Conservation (phyloP, 129 eudicot genomes). For the Saposhnikovia divaricata region DNA sequence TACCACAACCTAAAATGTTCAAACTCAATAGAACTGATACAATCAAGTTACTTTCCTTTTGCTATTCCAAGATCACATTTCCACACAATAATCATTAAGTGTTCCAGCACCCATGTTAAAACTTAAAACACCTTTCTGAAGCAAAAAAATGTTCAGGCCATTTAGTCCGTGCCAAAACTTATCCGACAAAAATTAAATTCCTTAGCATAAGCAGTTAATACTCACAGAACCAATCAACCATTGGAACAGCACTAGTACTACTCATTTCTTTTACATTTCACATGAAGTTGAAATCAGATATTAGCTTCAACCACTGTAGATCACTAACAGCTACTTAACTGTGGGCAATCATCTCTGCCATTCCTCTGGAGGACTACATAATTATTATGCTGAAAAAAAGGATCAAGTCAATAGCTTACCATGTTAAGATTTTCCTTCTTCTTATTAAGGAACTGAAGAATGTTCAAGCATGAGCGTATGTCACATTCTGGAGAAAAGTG, state of each 20-base stretch:
- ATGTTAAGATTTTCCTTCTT: slow-evolving; percentile 78
- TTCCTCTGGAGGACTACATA: background rate
- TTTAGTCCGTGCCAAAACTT: background rate
- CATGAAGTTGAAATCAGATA: background rate
- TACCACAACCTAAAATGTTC: background rate
- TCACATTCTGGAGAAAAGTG: slow-evolving; percentile 58
- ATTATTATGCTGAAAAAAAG: slow-evolving; percentile 5
- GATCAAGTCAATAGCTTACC: slow-evolving; percentile 44
- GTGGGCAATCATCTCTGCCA: background rate
- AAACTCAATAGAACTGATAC: background rate
- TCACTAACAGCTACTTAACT: background rate
- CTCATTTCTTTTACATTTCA: background rate
- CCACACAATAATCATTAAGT: background rate
- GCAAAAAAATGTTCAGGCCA: background rate
- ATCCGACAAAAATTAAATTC: background rate
- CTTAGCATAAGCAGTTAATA: background rate
- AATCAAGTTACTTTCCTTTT: background rate
- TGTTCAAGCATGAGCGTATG: slow-evolving; percentile 87
- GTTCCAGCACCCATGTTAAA: background rate
- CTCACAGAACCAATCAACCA: background rate
- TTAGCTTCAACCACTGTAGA: background rate
- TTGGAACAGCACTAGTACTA: background rate
- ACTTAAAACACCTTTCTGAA: background rate
- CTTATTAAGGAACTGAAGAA: slow-evolving; percentile 93
- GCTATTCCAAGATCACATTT: background rate